Evolutionary conservation across 139 green algal genomes (phyloP).

Genomic region (Pycnococcus provasolii): DNA sequence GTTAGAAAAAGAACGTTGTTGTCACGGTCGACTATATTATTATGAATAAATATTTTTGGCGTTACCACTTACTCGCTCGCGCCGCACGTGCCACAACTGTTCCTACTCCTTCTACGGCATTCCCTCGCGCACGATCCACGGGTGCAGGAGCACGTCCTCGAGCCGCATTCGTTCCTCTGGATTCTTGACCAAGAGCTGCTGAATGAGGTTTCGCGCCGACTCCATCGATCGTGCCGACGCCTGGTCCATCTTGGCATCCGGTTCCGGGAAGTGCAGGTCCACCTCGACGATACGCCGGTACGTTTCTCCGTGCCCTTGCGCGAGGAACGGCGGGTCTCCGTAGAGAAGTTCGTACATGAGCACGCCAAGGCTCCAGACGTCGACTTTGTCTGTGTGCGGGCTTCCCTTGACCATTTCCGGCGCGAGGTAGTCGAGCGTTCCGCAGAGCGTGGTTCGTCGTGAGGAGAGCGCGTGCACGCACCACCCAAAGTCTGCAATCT

Average conservation of each 20-base stretch:
- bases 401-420: slow-evolving; percentile 47
- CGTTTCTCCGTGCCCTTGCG: slow-evolving; percentile 7
- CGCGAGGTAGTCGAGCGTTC: slow-evolving; percentile 69
- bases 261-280: slow-evolving; percentile 28
- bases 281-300: slow-evolving; percentile 27
- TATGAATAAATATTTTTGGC: too few species aligned
- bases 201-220: slow-evolving; percentile 13
- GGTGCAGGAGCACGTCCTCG: background rate
- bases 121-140: background rate
- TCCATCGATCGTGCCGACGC: slow-evolving; percentile 1
- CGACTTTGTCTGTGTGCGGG: background rate
- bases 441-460: slow-evolving; percentile 51
- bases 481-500: slow-evolving; percentile 74
- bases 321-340: slow-evolving; percentile 26
- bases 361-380: slow-evolving; percentile 30
- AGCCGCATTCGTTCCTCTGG: background rate
- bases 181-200: background rate
- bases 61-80: too few species aligned
- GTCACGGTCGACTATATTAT: too few species aligned
- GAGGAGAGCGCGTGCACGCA: slow-evolving; percentile 51
- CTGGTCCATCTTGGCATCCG: background rate
- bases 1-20: too few species aligned
- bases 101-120: background rate
- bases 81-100: too few species aligned
- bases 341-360: slow-evolving; percentile 32